Percentiles rank a stretch among this genome's conserved stretches.
Evolutionary conservation across 2,329 filamentous ascomycete genomes (phyloP).

Genomic region (Botryotinia globosa): DNA sequence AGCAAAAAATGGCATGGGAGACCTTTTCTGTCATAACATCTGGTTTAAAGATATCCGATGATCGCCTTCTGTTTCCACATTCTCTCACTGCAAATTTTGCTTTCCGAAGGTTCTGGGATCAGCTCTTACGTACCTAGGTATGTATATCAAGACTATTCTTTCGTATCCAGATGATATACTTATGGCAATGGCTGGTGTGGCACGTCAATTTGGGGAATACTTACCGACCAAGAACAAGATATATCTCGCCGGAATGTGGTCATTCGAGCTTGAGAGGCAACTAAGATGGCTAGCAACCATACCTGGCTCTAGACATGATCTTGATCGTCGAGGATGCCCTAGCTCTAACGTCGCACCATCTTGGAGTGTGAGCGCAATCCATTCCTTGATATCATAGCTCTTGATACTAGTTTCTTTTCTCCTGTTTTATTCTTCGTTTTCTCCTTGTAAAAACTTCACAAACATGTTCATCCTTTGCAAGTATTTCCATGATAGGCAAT

Average conservation of each 20-base stretch:
- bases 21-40: background rate
- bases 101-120: background rate
- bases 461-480: background rate
- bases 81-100: background rate
- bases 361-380: background rate
- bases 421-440: background rate
- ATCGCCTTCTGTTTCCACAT: background rate
- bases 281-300: background rate
- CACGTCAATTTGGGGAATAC: background rate
- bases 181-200: background rate
- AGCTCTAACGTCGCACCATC: background rate
- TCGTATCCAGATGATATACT: background rate
- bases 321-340: background rate
- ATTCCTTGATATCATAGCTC: background rate
- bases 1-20: background rate
- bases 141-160: background rate
- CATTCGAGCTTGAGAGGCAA: conserved; percentile 3
- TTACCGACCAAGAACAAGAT: background rate
- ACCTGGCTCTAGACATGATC: too few relatives aligned
- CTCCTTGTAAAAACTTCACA: background rate
- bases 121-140: background rate
- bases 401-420: background rate
- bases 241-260: conserved; percentile 3
- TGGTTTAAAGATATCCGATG: background rate
- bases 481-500: background rate